Evolutionary conservation across 2,329 filamentous ascomycete genomes (phyloP).

Genomic region (Fusarium lyarnte): DNA sequence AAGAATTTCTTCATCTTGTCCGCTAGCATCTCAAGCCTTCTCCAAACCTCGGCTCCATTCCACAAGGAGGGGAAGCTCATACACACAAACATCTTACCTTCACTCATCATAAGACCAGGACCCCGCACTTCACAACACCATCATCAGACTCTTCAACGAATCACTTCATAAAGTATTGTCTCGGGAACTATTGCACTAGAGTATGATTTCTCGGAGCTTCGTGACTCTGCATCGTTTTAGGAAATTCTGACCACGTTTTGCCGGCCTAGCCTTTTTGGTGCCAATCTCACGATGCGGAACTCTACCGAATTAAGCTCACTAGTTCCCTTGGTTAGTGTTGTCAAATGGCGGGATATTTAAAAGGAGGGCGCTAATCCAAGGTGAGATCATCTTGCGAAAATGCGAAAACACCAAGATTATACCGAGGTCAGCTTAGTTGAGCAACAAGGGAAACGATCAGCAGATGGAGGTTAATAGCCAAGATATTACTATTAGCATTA

Average conservation of each 20-base stretch:
- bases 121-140: constrained; percentile 24
- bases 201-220: background rate
- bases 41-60: constrained; percentile 4
- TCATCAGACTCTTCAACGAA: background rate
- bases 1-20: background rate
- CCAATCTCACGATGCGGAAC: background rate
- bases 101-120: constrained; percentile 8
- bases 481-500: background rate
- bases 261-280: background rate
- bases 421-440: background rate
- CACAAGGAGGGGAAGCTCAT: background rate
- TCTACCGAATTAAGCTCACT: background rate
- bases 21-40: background rate
- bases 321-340: background rate
- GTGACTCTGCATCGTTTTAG: constrained; percentile 10
- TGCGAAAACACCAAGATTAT: background rate
- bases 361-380: background rate
- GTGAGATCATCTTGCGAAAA: background rate
- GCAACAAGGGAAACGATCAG: background rate
- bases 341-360: background rate
- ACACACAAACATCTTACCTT: background rate
- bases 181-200: background rate
- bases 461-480: background rate
- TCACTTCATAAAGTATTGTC: background rate
- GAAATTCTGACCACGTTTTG: background rate